A percentile compares a stretch with the other conserved stretches of the same genome.
These are phyloP conservation scores for Malassezia restricta DNA, from an alignment of 1,284 basidiomycete species.

Conservation along the genomic window DNA sequence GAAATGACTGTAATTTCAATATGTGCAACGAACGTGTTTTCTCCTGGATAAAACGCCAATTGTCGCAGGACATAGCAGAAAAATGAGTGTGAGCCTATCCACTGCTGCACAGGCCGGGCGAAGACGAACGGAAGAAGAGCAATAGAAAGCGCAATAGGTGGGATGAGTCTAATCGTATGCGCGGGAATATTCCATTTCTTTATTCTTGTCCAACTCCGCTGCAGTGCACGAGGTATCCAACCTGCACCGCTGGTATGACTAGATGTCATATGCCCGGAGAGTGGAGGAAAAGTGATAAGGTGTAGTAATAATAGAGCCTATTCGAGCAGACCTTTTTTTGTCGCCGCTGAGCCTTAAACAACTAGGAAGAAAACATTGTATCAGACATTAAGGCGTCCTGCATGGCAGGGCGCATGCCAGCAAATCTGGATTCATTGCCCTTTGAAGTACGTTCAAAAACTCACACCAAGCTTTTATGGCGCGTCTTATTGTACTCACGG, in stretches of 20 bases:
- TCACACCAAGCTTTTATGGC: constrained; percentile 8
- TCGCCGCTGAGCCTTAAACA: too few relatives aligned
- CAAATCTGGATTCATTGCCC: neutral
- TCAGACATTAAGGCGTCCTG: neutral
- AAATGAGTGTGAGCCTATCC: neutral
- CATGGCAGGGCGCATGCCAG: neutral
- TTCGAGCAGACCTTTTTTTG: too few relatives aligned
- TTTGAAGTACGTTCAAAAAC: neutral
- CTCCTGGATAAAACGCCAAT: constrained; percentile 26
- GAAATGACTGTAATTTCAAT: constrained; percentile 25
- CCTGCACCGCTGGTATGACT: too few relatives aligned
- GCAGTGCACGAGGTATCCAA: too few relatives aligned
- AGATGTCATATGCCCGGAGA: too few relatives aligned
- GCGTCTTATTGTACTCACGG: neutral
- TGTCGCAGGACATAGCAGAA: constrained; percentile 4
- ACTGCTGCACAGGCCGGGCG: neutral
- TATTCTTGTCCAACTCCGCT: too few relatives aligned
- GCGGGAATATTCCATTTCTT: too few relatives aligned
- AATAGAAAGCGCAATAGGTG: neutral
- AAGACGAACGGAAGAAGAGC: constrained; percentile 9
- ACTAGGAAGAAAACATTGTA: too few relatives aligned
- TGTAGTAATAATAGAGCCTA: too few relatives aligned
- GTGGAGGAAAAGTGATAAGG: too few relatives aligned
- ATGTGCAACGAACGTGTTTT: constrained; percentile 24
- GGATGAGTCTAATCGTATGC: neutral